Percentiles rank a stretch among this genome's conserved stretches.
These are phyloP conservation scores for Aureobasidium lini DNA, from an alignment of 2,329 filamentous ascomycete genomes.

Conservation along the genomic window DNA sequence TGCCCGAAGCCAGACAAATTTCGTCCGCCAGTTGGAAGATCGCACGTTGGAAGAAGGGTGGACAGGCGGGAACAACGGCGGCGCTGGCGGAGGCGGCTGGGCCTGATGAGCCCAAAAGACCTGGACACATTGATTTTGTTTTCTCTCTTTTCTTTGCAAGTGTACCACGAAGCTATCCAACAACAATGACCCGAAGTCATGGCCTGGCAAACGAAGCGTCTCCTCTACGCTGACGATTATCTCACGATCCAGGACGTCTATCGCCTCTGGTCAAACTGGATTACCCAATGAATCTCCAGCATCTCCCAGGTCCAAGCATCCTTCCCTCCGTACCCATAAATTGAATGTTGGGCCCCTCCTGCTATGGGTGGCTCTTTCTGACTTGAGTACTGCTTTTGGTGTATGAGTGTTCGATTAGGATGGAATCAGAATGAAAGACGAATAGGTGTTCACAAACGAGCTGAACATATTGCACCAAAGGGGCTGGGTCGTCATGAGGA, in stretches of 20 bases:
- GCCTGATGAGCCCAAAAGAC: neutral
- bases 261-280: neutral
- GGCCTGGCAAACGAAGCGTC: neutral
- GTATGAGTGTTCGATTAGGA: too few relatives aligned
- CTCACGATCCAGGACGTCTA: neutral
- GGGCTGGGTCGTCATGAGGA: too few relatives aligned
- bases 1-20: conserved; percentile 61
- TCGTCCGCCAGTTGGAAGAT: conserved; percentile 91
- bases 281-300: too few relatives aligned
- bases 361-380: too few relatives aligned
- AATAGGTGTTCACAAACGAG: too few relatives aligned
- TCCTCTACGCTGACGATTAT: neutral
- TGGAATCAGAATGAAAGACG: too few relatives aligned
- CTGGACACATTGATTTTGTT: neutral
- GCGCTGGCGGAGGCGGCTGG: conserved; percentile 11
- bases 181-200: neutral
- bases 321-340: too few relatives aligned
- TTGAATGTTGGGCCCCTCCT: too few relatives aligned
- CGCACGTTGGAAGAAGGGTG: conserved; percentile 86
- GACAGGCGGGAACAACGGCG: conserved; percentile 43
- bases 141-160: neutral
- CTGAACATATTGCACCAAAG: too few relatives aligned
- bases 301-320: too few relatives aligned
- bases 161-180: neutral
- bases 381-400: too few relatives aligned